Percentiles rank a stretch among this genome's conserved stretches.
Evolutionary conservation across 2,329 filamentous ascomycete species (phyloP).

Genomic region (Cucurbitaria berberidis): DNA sequence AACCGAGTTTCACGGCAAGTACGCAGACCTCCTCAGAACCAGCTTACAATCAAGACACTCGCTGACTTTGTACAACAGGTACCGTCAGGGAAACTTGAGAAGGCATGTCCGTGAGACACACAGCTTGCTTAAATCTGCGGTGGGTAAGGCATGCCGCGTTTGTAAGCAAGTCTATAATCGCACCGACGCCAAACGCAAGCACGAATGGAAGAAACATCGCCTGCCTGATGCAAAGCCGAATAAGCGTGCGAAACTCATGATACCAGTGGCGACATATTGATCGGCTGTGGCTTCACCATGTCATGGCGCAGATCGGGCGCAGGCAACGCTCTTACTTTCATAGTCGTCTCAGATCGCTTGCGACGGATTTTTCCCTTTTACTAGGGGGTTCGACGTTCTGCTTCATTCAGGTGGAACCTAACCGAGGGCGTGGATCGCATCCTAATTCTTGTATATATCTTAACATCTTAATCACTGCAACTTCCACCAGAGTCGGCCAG

Average conservation of each 20-base stretch:
- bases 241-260: slow-evolving; percentile 7
- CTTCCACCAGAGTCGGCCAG: neutral
- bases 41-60: neutral
- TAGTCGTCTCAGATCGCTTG: slow-evolving; percentile 1
- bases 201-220: slow-evolving; percentile 21
- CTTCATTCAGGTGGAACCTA: neutral
- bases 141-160: slow-evolving; percentile 5
- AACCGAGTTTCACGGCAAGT: slow-evolving; percentile 12
- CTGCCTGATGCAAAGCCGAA: slow-evolving; percentile 10
- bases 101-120: slow-evolving; percentile 12
- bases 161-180: slow-evolving; percentile 11
- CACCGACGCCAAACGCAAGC: slow-evolving; percentile 19
- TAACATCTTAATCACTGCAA: neutral
- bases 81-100: slow-evolving; percentile 14
- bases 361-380: slow-evolving; percentile 3
- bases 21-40: neutral
- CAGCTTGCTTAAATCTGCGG: neutral
- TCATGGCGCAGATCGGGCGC: slow-evolving; percentile 15
- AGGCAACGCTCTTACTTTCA: neutral
- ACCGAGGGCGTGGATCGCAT: neutral
- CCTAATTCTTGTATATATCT: neutral
- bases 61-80: slow-evolving; percentile 12
- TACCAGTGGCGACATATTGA: neutral
- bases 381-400: neutral
- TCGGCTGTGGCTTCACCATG: neutral